Evolutionary conservation across 164 flowering plant genomes (phyloP).

Genomic region (Cinnamomum micranthum): DNA sequence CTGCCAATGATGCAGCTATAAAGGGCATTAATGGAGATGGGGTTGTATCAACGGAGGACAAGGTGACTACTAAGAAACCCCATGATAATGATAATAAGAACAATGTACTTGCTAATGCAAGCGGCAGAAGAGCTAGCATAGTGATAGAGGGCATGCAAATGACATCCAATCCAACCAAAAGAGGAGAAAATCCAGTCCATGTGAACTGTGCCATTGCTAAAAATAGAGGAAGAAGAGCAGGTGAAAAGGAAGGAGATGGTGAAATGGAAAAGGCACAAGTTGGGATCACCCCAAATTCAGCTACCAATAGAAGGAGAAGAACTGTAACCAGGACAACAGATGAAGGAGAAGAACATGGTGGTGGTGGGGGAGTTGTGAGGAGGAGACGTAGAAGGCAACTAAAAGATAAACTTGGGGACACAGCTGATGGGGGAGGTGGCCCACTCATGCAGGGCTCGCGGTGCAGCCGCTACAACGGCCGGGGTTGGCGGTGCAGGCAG

Average conservation of each 20-base stretch:
- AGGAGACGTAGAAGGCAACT: background rate
- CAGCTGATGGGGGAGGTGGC: background rate
- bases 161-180: background rate
- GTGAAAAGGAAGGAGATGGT: background rate
- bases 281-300: background rate
- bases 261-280: background rate
- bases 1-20: background rate
- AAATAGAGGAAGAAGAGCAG: background rate
- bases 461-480: conserved; percentile 5
- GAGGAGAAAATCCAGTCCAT: background rate
- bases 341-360: background rate
- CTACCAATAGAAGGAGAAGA: background rate
- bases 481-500: conserved; percentile 2
- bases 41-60: background rate
- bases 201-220: background rate
- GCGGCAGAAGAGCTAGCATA: background rate
- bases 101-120: background rate
- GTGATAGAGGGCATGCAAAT: background rate
- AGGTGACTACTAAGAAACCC: background rate
- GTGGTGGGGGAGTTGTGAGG: background rate
- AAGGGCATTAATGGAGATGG: background rate
- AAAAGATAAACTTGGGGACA: background rate
- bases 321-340: background rate
- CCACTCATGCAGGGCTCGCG: background rate
- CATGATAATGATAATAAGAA: background rate